A percentile compares a stretch with the other conserved stretches of the same genome.
These are phyloP conservation scores for Borealophlyctis nickersoniae DNA, from an alignment of 192 early-diverging fungal species.

Conservation along the genomic window DNA sequence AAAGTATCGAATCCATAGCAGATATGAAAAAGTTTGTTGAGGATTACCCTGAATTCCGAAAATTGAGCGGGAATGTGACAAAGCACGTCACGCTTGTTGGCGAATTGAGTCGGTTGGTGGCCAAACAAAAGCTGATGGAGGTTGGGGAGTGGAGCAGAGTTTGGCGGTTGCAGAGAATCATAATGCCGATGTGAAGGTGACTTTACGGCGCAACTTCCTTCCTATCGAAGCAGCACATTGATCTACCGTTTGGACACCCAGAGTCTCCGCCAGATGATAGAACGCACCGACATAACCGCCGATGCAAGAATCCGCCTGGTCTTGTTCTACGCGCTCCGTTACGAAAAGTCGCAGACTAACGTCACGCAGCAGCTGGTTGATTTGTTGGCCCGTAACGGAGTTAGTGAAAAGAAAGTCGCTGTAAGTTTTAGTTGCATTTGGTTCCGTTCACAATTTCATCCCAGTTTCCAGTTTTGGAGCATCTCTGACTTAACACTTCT, in stretches of 20 bases:
- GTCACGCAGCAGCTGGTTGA: conserved; percentile 70
- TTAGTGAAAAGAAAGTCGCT: conserved; percentile 68
- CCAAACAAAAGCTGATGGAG: conserved; percentile 70
- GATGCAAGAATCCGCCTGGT: conserved; percentile 78
- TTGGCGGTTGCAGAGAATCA: conserved; percentile 87
- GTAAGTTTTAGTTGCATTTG: conserved; percentile 55
- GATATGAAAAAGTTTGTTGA: conserved; percentile 99
- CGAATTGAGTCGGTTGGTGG: conserved; percentile 85
- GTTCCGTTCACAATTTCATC: too few species aligned
- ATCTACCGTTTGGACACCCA: conserved; percentile 18
- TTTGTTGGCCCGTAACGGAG: conserved; percentile 64
- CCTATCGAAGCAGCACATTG: background rate
- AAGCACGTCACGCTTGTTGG: conserved; percentile 98
- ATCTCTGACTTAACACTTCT: too few species aligned
- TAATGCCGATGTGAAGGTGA: conserved; percentile 76
- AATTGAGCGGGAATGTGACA: conserved; percentile 92
- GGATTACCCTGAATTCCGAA: conserved; percentile 96
- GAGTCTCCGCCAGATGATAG: conserved; percentile 70
- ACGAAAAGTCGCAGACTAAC: conserved; percentile 80
- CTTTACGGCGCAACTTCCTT: conserved; percentile 1
- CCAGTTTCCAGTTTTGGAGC: too few species aligned
- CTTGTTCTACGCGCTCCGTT: conserved; percentile 84
- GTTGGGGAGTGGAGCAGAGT: conserved; percentile 94
- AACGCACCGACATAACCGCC: conserved; percentile 62
- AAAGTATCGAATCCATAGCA: conserved; percentile 89